Base-by-base conservation (phyloP, 345 rosid genomes). In the Angophora floribunda region DNA sequence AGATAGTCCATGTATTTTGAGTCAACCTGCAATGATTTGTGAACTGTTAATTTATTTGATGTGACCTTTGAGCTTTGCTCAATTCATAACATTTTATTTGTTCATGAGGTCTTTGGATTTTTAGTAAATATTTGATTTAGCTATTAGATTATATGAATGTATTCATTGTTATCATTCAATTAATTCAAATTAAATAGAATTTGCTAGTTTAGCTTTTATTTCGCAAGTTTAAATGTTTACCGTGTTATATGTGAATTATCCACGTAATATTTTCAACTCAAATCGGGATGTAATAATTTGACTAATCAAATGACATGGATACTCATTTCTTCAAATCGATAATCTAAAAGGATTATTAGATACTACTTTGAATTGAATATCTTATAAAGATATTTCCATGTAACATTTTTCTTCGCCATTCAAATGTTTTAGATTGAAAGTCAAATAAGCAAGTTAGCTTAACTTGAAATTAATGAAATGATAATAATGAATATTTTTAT, bases 361-460 rank as follows among this genome's bases (percentile, higher is more conserved):
- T 63, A n/a, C 7, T 75, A 19, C 9, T 75, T 75, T 75, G 12
- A 10, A 7, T 75, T 1, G 2, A 75, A 41, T 41, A 41, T 19
- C 8, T 19, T 36, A 3, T 0, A 0, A 36, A 26, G 1, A 36
- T 70, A 63, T 13, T 75, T 26, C 36, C 4, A 0, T 10, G 24
- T 75, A 75, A 19, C 0, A 6, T 75, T 75, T 75, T 11, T 70
- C 21, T 36, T 14, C 26, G 41, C 28, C 47, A 1, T 41, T 41
- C 26, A 75, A 75, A 19, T 4, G 3, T 0, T 2, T 0, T 0
- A 6, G 4, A 75, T 75, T 19, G 0, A 8, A 70, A 75, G 1
- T 22, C 4, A 2, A 75, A 75, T 75, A 2, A 41, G 0, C 13
- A 36, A 36, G 41, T 75, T 41, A 2, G 6, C 7, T 41, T 41